A percentile compares a stretch with the other conserved stretches of the same genome.
These are phyloP conservation scores for Pleurotus cornucopiae DNA, from an alignment of 768 basidiomycete genomes.

Conservation along the genomic window DNA sequence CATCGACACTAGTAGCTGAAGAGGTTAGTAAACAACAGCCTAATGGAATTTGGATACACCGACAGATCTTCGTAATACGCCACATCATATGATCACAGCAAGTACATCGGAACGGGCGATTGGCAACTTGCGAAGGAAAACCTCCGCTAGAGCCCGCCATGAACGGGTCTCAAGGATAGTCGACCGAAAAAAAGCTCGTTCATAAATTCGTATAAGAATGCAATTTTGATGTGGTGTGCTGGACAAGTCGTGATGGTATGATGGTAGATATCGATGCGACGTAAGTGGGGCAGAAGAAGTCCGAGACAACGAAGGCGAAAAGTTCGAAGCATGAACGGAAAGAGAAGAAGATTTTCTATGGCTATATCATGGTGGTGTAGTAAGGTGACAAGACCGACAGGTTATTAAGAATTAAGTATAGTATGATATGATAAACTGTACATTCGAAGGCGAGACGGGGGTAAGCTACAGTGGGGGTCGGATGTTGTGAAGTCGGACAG, in stretches of 20 bases:
- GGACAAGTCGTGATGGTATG: neutral
- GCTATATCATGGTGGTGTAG: constrained; percentile 1
- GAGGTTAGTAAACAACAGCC: too few relatives aligned
- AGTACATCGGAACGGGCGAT: too few relatives aligned
- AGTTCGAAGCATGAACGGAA: neutral
- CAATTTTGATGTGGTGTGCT: neutral
- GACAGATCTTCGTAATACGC: too few relatives aligned
- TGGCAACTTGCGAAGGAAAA: too few relatives aligned
- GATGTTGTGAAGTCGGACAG: neutral
- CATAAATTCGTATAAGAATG: neutral
- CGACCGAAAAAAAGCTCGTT: too few relatives aligned
- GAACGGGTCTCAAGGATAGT: too few relatives aligned
- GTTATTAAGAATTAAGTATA: constrained; percentile 3
- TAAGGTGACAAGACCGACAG: neutral
- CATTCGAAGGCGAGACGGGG: neutral
- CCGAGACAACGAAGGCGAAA: neutral
- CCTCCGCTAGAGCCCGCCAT: too few relatives aligned
- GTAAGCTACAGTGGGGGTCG: constrained; percentile 6
- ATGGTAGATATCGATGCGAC: neutral
- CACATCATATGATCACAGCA: too few relatives aligned
- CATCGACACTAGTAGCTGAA: too few relatives aligned
- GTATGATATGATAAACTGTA: neutral
- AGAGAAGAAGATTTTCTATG: neutral
- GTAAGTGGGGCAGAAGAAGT: neutral
- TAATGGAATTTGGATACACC: too few relatives aligned